Conservation (phyloP, 306 rosid genomes). For the Boehmeria nivea region DNA sequence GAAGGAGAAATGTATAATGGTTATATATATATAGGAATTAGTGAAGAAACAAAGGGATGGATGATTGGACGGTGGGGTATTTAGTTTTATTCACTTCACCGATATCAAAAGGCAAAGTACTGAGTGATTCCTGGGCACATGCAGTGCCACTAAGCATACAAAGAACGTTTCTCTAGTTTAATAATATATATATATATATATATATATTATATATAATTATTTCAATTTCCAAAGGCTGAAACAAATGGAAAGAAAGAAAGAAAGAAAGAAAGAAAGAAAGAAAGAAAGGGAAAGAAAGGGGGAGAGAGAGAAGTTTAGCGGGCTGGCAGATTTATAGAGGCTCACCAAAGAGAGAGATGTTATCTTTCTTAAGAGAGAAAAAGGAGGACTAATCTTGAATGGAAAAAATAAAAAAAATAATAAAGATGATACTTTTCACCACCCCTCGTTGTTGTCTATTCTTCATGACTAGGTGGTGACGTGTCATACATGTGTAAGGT, state of each 20-base stretch:
- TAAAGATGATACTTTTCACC: slow-evolving; percentile 12
- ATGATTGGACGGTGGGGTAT: slow-evolving; percentile 26
- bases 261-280: slow-evolving; percentile 14
- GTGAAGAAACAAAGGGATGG: slow-evolving; percentile 6
- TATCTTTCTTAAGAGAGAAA: too few species aligned
- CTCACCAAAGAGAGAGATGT: too few species aligned
- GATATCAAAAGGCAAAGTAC: slow-evolving; percentile 29
- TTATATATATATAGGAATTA: neutral
- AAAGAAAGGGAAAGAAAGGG: slow-evolving; percentile 23
- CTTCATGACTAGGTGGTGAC: slow-evolving; percentile 36
- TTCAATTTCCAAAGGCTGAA: slow-evolving; percentile 32
- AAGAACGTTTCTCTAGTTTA: slow-evolving; percentile 15
- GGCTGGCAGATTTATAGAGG: slow-evolving; percentile 55
- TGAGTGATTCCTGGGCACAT: slow-evolving; percentile 64
- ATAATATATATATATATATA: slow-evolving; percentile 33
- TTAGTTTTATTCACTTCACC: slow-evolving; percentile 3
- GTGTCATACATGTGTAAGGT: slow-evolving; percentile 37
- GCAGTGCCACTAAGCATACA: slow-evolving; percentile 50
- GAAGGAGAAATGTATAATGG: neutral
- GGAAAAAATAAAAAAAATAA: too few species aligned
- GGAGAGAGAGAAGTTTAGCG: slow-evolving; percentile 40
- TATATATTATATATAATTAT: slow-evolving; percentile 20
- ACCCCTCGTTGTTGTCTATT: slow-evolving; percentile 15
- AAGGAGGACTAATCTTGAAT: slow-evolving; percentile 1
- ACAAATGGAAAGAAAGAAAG: neutral